Base-by-base conservation (phyloP, 148 eudicot genomes). In the Vaccinium macrocarpon region DNA sequence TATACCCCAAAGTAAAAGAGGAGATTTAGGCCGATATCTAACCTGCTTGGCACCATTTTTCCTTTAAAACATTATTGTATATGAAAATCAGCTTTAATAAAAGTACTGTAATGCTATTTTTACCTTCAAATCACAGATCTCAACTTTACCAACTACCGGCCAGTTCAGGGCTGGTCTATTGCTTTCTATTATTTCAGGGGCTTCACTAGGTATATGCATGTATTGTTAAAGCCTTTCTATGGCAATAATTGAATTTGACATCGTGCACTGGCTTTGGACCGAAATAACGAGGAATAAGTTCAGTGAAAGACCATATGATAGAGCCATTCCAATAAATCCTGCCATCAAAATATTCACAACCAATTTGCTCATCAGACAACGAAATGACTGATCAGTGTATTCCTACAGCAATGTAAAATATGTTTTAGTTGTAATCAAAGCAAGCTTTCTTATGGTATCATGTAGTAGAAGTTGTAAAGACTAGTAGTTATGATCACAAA, bases 281-380 rank as follows among this genome's bases (percentile, higher is more conserved):
- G 97, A 93, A 27, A 73, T 71, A 85, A 94, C 97, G 79, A 95
- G 71, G 50, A 91, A 86, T 86, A 83, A 84, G 82, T 94, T 93
- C 55, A 95, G 84, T 14, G 98, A 90, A 68, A 95, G 97, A 84
- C 98, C 98, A 85, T 95, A 95, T 51, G 98, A 95, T 77, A 95
- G 84, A 25, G 95, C 95, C 97, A 95, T 94, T 82, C 97, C 97
- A 48, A 95, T 89, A 68, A 92, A 92, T 82, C 98, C 98, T 95
- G 95, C 86, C 89, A 83, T 50, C 50, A 57, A 16, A 56, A 56
- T 5, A 29, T 79, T 57, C 3, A 13, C 6, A 29, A 78, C 21
- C 61, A 25, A 21, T 46, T 19, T 48, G n/a, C 18, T 72, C 50
- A n/a, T 76, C 91, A 84, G 86, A 91, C 92, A 6, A 96, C 89